Conservation (phyloP, 2,329 filamentous ascomycete genomes). For the Hymenoscyphus infarciens region DNA sequence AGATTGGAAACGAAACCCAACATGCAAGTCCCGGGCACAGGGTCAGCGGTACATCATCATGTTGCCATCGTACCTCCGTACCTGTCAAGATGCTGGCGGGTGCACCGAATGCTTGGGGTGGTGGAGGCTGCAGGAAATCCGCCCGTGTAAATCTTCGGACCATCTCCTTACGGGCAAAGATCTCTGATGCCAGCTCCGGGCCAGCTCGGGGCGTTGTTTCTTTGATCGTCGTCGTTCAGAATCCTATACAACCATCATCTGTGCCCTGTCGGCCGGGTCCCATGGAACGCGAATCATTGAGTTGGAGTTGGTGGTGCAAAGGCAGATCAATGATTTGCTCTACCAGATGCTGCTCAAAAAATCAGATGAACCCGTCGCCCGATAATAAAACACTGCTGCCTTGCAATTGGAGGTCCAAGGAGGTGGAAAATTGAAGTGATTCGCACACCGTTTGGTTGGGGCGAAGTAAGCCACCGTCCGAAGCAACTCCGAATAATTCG, state of each 20-base stretch:
- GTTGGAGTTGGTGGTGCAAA: not conserved
- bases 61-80: not conserved
- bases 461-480: not conserved
- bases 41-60: slow-evolving; percentile 1
- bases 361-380: not conserved
- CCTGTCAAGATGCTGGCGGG: not conserved
- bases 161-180: not conserved
- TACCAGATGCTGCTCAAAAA: not conserved
- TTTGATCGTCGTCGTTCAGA: not conserved
- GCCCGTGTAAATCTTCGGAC: not conserved
- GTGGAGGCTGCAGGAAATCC: slow-evolving; percentile 1
- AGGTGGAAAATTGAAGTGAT: not conserved
- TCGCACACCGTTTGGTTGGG: not conserved
- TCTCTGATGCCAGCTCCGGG: not conserved
- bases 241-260: not conserved
- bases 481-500: not conserved
- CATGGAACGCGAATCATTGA: not conserved
- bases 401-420: not conserved
- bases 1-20: not conserved
- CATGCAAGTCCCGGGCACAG: not conserved
- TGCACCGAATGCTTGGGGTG: not conserved
- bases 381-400: not conserved
- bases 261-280: not conserved
- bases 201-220: not conserved
- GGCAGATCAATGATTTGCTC: not conserved